A percentile compares a stretch with the other conserved stretches of the same genome.
These are phyloP conservation scores for Styphnolobium japonicum DNA, from an alignment of 306 rosid species.

Conservation along the genomic window DNA sequence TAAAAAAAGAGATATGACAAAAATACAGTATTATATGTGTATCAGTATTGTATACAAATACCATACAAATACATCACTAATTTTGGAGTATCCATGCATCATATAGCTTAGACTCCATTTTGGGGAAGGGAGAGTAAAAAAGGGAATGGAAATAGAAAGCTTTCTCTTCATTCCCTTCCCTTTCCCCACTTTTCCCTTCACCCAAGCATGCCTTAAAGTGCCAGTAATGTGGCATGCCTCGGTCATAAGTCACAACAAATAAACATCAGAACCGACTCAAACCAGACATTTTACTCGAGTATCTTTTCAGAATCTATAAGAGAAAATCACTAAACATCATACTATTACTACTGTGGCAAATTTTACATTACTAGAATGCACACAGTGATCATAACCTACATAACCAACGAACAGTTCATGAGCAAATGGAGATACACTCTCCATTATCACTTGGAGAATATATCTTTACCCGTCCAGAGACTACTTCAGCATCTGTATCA, in stretches of 20 bases:
- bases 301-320: background rate
- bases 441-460: conserved; percentile 14
- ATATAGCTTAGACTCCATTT: background rate
- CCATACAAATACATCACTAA: no score
- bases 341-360: background rate
- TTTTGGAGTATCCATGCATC: no score
- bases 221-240: background rate
- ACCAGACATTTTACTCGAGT: background rate
- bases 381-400: background rate
- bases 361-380: conserved; percentile 12
- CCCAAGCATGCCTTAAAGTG: background rate
- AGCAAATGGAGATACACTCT: conserved; percentile 12
- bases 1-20: no score
- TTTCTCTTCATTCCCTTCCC: background rate
- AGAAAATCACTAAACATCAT: conserved; percentile 21
- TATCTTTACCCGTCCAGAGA: conserved; percentile 39
- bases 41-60: no score
- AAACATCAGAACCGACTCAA: conserved; percentile 13
- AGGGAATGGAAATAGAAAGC: background rate
- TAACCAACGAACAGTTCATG: background rate
- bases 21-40: no score
- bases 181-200: background rate
- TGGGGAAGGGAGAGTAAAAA: background rate
- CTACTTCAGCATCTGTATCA: conserved; percentile 39
- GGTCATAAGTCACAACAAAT: background rate